Base-by-base conservation (phyloP, 2,329 filamentous ascomycete species). In the Fusarium sublunatum region DNA sequence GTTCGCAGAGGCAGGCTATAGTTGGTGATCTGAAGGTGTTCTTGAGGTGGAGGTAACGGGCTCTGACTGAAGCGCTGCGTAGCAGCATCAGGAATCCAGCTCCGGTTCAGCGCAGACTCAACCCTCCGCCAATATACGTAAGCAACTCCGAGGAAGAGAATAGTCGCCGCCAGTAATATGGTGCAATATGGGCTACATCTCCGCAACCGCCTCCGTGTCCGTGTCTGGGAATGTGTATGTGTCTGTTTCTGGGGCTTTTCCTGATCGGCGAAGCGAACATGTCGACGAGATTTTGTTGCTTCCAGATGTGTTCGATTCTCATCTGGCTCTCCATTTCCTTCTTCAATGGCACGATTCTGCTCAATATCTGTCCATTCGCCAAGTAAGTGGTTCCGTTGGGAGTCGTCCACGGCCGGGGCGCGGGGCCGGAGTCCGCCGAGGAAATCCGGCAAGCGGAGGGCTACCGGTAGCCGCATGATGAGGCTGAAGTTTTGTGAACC, bases 1-100 rank as follows among this genome's bases (percentile, higher is more conserved):
- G 88, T 87, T 46, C 80, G 81, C 38, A 91, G 77, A 13, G 88
- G 88, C 39, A 89, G 79, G 41, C 75, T 71, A 73, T 84, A 88
- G 25, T 76, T 75, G 15, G 75, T 53, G 56, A 86, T 80, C 60
- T 77, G 77, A 10, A 76, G 76, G 38, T 77, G 69, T 42, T 79
- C 72, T 31, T 76, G 68, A n/a, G 82, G 79, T 1, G 77, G 73
- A 3, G 75, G 79, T 26, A 86, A 75, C 6, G 82, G 79, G n/a
- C 74, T 76, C 69, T 84, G 74, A 58, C 77, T 76, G 69, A 87
- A 86, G 15, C 76, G 74, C 25, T 74, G 72, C 31, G 80, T 78
- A 22, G 76, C 78, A 24, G 73, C 68, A 68, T 86, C 83, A 1
- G 84, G 83, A 6, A 74, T 71, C 84, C 84, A 86, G 7, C 77